Base-by-base conservation (phyloP, 108 stramenopile species). In the Stephanodiscus triporus region DNA sequence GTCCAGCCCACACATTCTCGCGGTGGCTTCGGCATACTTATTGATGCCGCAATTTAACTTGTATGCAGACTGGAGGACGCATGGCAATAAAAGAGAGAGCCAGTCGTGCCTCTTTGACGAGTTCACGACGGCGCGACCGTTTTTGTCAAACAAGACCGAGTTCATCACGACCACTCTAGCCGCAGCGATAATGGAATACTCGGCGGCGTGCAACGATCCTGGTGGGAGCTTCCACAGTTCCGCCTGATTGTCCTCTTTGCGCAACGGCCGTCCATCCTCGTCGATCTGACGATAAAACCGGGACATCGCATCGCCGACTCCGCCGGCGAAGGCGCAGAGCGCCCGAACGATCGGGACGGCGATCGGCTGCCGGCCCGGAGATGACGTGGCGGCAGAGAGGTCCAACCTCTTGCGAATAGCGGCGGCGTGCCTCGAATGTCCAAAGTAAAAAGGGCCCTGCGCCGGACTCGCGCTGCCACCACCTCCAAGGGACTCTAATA, bases 31-130 rank as follows among this genome's bases (percentile, higher is more conserved):
- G 32, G 72, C 78, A 56, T 79, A 73, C 27, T 68, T 54, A 47
- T 61, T 37, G 16, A 79, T 67, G 1, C 78, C 78, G 55, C 78
- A 68, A 53, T 67, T 45, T 19, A 79, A 56, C 53, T 79, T 68
- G 67, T 32, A 79, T 22, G 78, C 78, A n/a, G 78, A 72, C 51
- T 72, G 71, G 42, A 79, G 78, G 42, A 79, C 61, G 61, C 78
- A 79, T 0, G 78, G 78, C 20, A 72, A 51, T 8, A 79, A 65
- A 22, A 73, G 59, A 8, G 71, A 79, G 40, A 79, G 71, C 19
- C 66, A 66, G 17, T 79, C 56, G 27, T 73, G 62, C 6, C 70
- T 66, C 49, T 59, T 79, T 9, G 23, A 53, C 6, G 45, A 0
- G 17, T 68, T 49, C 20, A 48, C 60, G 2, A 34, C 34, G 32